phyloP scores from a whole-genome alignment of 1,139 yeast genomes.

The Taphrina confusa region DNA sequence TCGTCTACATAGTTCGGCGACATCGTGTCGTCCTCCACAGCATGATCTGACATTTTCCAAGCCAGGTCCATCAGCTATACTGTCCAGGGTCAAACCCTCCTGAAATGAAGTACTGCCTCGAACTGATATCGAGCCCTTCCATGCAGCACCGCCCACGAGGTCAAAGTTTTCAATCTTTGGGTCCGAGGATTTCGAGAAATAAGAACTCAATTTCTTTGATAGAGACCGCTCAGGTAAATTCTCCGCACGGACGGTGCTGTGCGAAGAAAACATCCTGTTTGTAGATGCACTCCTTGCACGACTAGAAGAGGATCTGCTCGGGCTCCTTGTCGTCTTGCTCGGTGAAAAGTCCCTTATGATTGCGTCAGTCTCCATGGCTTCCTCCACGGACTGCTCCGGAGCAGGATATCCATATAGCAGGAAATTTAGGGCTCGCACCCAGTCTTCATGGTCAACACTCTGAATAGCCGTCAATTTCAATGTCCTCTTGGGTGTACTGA shows the following conservation, averaged over 20 bases:
- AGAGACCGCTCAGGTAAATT: background rate
- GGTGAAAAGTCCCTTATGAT: conserved; percentile 35
- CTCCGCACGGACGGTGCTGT: background rate
- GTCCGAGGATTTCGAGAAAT: background rate
- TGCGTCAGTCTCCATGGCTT: conserved; percentile 38
- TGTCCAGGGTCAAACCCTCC: conserved; percentile 28
- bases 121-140: background rate
- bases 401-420: conserved; percentile 61
- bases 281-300: background rate
- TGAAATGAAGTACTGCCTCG: background rate
- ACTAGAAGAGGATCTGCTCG: background rate
- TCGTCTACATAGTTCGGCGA: conserved; percentile 17
- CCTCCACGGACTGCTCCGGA: conserved; percentile 40
- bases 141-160: background rate
- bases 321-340: background rate
- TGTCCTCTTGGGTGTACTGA: conserved; percentile 67
- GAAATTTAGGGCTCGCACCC: conserved; percentile 84
- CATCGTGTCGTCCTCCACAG: conserved; percentile 40
- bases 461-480: conserved; percentile 85
- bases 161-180: conserved; percentile 1
- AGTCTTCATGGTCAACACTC: conserved; percentile 82
- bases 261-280: background rate
- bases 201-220: conserved; percentile 1
- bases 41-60: conserved; percentile 41
- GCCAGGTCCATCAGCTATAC: conserved; percentile 37